Percentiles rank a stretch among this genome's conserved stretches.
phyloP scores from a whole-genome alignment of 2,329 filamentous ascomycete genomes.

The Colletotrichum horii region DNA sequence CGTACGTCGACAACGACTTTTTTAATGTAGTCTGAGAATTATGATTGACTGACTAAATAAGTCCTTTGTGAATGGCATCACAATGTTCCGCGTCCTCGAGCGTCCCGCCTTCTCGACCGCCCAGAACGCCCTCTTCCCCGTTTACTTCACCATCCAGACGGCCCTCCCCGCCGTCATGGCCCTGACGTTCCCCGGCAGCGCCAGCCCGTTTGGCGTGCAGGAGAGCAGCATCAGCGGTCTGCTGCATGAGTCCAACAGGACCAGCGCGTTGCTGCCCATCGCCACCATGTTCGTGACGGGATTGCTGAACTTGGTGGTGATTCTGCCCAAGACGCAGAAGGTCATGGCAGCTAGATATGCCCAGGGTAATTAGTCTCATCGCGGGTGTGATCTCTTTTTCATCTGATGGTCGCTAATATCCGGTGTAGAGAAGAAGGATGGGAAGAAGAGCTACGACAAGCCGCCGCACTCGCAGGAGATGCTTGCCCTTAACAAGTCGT shows the following conservation, averaged over 20 bases:
- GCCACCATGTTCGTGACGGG: slow-evolving; percentile 73
- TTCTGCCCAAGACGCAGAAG: slow-evolving; percentile 78
- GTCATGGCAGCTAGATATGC: slow-evolving; percentile 78
- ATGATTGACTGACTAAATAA: slow-evolving; percentile 32
- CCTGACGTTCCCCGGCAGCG: slow-evolving; percentile 78
- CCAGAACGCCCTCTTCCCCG: slow-evolving; percentile 81
- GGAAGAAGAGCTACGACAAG: slow-evolving; percentile 83
- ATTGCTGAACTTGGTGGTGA: slow-evolving; percentile 69
- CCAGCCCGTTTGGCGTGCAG: slow-evolving; percentile 45
- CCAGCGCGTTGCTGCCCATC: slow-evolving; percentile 71
- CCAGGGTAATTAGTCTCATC: slow-evolving; percentile 66
- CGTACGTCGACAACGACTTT: slow-evolving; percentile 44
- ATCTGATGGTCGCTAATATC: neutral
- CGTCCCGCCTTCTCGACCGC: slow-evolving; percentile 82
- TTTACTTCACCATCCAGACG: slow-evolving; percentile 88
- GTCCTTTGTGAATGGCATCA: slow-evolving; percentile 77
- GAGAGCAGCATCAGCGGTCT: slow-evolving; percentile 58
- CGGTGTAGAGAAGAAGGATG: slow-evolving; percentile 76
- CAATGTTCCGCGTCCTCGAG: slow-evolving; percentile 78
- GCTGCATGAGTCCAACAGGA: slow-evolving; percentile 64
- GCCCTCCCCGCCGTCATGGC: slow-evolving; percentile 74
- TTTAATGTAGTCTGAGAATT: neutral
- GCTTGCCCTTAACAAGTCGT: slow-evolving; percentile 78
- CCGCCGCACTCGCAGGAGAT: slow-evolving; percentile 86
- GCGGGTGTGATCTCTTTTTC: neutral